These are phyloP conservation scores for Aspergillus sp. DNA, from an alignment of 2,329 filamentous ascomycete genomes.

Conservation along the genomic window DNA sequence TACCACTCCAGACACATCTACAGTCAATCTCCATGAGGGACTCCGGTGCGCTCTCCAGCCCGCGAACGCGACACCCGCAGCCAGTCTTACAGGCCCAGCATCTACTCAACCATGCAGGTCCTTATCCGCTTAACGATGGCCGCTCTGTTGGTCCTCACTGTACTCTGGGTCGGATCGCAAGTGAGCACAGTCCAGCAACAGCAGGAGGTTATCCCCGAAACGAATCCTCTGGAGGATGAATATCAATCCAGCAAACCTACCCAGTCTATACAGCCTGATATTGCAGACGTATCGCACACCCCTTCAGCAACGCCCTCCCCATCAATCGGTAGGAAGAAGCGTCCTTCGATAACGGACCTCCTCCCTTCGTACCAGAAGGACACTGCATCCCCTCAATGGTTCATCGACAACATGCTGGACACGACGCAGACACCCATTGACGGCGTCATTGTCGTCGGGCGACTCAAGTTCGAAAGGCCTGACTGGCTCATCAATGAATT, in stretches of 20 bases:
- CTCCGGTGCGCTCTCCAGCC: not conserved
- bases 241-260: constrained; percentile 7
- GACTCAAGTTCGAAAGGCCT: constrained; percentile 44
- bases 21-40: not conserved
- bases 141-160: constrained; percentile 16
- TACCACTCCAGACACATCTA: no score
- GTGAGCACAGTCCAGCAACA: constrained; percentile 17
- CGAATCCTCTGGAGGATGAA: not conserved
- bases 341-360: constrained; percentile 10
- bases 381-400: not conserved
- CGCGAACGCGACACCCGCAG: not conserved
- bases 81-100: not conserved
- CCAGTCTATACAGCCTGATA: not conserved
- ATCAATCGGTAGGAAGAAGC: not conserved
- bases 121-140: constrained; percentile 5
- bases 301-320: constrained; percentile 12
- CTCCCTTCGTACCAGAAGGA: constrained; percentile 2
- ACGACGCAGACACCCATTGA: constrained; percentile 19
- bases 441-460: constrained; percentile 43
- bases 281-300: not conserved
- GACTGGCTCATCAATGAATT: constrained; percentile 47
- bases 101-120: not conserved
- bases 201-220: not conserved
- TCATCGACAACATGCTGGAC: constrained; percentile 5
- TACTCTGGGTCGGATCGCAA: constrained; percentile 25